Evolutionary conservation across 495 filamentous ascomycete species (phyloP).

Genomic region (Talaromyces liani): DNA sequence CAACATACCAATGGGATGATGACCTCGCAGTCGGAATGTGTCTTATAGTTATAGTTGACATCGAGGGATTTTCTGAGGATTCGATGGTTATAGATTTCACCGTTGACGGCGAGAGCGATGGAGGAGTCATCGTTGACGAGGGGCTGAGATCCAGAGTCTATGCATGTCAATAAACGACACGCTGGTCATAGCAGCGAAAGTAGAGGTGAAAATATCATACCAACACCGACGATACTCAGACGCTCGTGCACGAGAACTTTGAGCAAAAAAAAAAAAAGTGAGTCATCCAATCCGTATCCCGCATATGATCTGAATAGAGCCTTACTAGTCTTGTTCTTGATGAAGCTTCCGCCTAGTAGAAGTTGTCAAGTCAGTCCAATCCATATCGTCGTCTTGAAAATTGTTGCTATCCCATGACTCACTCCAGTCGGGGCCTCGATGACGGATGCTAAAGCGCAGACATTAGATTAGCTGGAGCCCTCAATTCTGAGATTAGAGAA

Average conservation of each 20-base stretch:
- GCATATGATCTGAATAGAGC: slow-evolving; percentile 4
- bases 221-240: slow-evolving; percentile 94
- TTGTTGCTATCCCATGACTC: slow-evolving; percentile 36
- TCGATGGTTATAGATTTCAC: slow-evolving; percentile 99
- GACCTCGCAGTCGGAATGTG: slow-evolving; percentile 95
- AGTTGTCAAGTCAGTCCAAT: slow-evolving; percentile 3
- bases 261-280: slow-evolving; percentile 11
- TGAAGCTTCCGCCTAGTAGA: slow-evolving; percentile 72
- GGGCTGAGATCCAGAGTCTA: slow-evolving; percentile 92
- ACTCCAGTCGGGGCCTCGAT: slow-evolving; percentile 99
- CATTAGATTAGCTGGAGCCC: slow-evolving; percentile 27
- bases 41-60: slow-evolving; percentile 85
- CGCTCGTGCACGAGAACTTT: slow-evolving; percentile 94
- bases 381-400: not conserved
- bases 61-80: slow-evolving; percentile 80
- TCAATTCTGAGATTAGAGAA: slow-evolving; percentile 9
- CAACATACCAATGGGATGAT: slow-evolving; percentile 85
- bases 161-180: slow-evolving; percentile 15
- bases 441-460: slow-evolving; percentile 61
- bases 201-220: slow-evolving; percentile 43
- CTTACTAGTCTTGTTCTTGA: slow-evolving; percentile 83
- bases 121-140: slow-evolving; percentile 83
- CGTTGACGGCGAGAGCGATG: slow-evolving; percentile 92
- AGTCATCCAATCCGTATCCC: slow-evolving; percentile 20
- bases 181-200: slow-evolving; percentile 2